Evolutionary conservation across 805 yeast genomes (phyloP), one percentile per base, ranked within the genome.

Genomic region (Yamadazyma philogaea): DNA sequence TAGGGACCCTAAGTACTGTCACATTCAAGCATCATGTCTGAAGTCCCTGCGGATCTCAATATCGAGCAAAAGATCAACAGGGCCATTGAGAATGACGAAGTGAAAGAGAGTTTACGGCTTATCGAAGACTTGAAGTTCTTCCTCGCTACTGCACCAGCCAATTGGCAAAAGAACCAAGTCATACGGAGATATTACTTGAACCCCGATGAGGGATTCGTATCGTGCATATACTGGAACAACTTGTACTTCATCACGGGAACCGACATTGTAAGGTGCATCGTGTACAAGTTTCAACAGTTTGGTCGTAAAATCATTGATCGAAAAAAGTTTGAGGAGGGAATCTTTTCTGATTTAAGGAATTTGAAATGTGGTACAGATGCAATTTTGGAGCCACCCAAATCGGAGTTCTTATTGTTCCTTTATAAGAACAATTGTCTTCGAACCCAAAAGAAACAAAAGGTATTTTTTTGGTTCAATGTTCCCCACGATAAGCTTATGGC

Each of bases 391-490:
- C 79, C 78, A 36, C 96, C 98, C 12, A 81, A 86, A 57, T 87
- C 96, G 0, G 82, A 81, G 27, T 89, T 91, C 59, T 70, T 91
- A 46, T 85, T 84, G 48, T 89, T 91, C 55, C 68, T 91, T 20
- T 88, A 85, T 64, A 85, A 83, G 56, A 87, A 91, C 59, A 81
- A 82, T 49, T 91, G 98, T 59, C 71, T 91, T 19, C 75, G 96
- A 53, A 91, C 99, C 0, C 97, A 91, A 56, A 91, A 91, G 74
- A 91, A 93, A 57, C 99, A 91, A 60, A 91, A 93, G 58, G 97
- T 91, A 33, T 91, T 91, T 60, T 88, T 84, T 62, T 93, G 98
- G 98, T 89, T 86, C 61, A 84, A 90, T 57, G 97, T 93, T 7
- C 93, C 93, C 18, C 98, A 91, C 63, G 96, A 90, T 57, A 81